Base-by-base conservation (phyloP, 257 asterid species). In the Solanum habrochaites region DNA sequence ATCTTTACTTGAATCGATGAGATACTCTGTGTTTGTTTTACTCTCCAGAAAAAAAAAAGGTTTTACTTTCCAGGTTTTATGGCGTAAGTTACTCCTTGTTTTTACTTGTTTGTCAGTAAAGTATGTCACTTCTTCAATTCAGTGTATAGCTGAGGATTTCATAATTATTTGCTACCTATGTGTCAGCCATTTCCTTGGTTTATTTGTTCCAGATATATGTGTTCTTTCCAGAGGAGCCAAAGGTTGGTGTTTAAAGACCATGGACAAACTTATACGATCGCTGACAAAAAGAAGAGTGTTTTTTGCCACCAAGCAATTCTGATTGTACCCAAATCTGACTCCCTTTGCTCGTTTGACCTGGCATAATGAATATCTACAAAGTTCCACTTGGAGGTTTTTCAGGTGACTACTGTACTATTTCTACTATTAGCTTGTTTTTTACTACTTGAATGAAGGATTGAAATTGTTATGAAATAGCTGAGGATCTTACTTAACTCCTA, bases 211-310 rank as follows among this genome's bases (percentile, higher is more conserved):
- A 96, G 99, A 94, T 96, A 80, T 96, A 94, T 49, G 94, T 96
- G 74, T 95, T 96, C 93, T 96, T 93, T 71, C 99, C 98, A 0
- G 98, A 95, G 85, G 98, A 96, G 60, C 84, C 86, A 64, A 96
- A 95, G 89, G 98, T 96, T 87, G 99, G 99, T 82, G 98, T 95
- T 56, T n/a, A n/a, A 93, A 93, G 91, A 93, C 96, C 29, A 90
- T 96, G 93, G 93, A n/a, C n/a, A 94, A 91, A 92, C 94, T 11
- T 96, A 95, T 47, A 93, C 95, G 90, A 93, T 64, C 94, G 97
- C 71, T 96, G 99, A 93, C n/a, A 96, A 87, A 91, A 91, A n/a
- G 98, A 95, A 66, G 90, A 92, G 97, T 96, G 81, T 90, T 78
- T n/a, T n/a, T n/a, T n/a, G n/a, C n/a, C n/a, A n/a, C 84, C 92